Evolutionary conservation across 2,329 filamentous ascomycete genomes (phyloP).

Genomic region (Fusarium xyrophilum): DNA sequence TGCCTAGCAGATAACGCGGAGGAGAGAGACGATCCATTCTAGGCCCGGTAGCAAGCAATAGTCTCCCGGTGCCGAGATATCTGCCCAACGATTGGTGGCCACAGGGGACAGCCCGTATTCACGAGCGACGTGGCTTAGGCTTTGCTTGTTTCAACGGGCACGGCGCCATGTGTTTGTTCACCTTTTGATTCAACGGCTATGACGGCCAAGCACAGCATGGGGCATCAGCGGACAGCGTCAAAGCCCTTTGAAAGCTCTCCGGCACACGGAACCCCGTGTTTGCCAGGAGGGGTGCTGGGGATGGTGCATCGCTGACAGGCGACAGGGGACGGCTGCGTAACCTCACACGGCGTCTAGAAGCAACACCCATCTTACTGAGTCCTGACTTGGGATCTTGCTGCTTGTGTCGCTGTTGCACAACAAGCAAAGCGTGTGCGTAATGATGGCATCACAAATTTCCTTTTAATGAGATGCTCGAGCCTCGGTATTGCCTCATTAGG

Average conservation of each 20-base stretch:
- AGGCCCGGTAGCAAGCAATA: constrained; percentile 12
- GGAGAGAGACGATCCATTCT: constrained; percentile 11
- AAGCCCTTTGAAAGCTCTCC: neutral
- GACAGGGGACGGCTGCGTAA: constrained; percentile 6
- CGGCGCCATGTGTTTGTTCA: constrained; percentile 13
- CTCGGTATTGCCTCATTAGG: constrained; percentile 5
- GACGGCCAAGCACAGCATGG: neutral
- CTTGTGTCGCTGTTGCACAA: constrained; percentile 8
- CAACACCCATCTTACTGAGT: constrained; percentile 4
- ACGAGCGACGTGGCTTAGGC: constrained; percentile 31
- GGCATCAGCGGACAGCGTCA: neutral
- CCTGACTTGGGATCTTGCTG: constrained; percentile 1
- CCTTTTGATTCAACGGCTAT: constrained; percentile 16
- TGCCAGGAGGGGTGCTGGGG: constrained; percentile 5
- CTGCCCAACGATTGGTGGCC: constrained; percentile 25
- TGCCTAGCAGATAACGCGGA: constrained; percentile 15
- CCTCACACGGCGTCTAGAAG: constrained; percentile 26
- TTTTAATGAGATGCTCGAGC: neutral
- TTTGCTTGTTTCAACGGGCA: constrained; percentile 23
- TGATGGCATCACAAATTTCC: constrained; percentile 22
- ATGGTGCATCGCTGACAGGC: constrained; percentile 22
- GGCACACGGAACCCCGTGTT: constrained; percentile 14
- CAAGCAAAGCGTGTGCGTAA: constrained; percentile 15
- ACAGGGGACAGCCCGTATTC: constrained; percentile 32
- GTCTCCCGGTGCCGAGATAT: constrained; percentile 21